phyloP scores from a whole-genome alignment of 2,329 filamentous ascomycete genomes.

The Arthrobotrys iridis region DNA sequence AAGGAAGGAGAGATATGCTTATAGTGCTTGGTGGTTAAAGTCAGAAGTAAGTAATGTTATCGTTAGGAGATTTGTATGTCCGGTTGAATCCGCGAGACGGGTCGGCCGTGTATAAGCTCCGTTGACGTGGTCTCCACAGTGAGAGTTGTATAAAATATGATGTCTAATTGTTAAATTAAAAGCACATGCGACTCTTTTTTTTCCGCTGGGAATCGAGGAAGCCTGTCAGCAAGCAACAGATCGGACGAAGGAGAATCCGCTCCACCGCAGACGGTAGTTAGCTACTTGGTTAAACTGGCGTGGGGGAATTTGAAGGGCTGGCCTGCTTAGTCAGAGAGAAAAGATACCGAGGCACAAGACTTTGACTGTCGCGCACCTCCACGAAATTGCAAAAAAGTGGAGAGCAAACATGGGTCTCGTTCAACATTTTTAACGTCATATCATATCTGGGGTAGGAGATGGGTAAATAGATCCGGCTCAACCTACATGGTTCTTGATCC shows the following conservation, averaged over 20 bases:
- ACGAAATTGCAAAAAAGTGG: conserved; percentile 19
- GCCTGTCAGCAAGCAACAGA: conserved; percentile 31
- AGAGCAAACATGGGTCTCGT: neutral
- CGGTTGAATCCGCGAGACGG: conserved; percentile 12
- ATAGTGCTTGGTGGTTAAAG: no score
- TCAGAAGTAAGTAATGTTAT: no score
- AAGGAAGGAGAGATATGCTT: conserved; percentile 8
- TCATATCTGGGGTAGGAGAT: neutral
- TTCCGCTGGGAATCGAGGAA: conserved; percentile 6
- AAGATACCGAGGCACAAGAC: conserved; percentile 43
- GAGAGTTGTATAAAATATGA: neutral
- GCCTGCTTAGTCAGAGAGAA: neutral
- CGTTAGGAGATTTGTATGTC: neutral
- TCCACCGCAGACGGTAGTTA: neutral
- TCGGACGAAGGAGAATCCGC: conserved; percentile 15
- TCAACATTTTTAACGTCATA: neutral
- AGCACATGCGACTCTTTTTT: conserved; percentile 38
- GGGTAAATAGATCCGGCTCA: neutral
- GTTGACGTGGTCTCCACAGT: conserved; percentile 40
- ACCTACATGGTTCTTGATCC: neutral
- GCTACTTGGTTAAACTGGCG: no score
- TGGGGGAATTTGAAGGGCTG: conserved; percentile 15
- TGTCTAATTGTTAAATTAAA: conserved; percentile 22
- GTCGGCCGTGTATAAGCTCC: conserved; percentile 9
- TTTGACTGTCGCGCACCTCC: conserved; percentile 15